Evolutionary conservation across 2,329 filamentous ascomycete species (phyloP).

Genomic region (Monilinia laxa): DNA sequence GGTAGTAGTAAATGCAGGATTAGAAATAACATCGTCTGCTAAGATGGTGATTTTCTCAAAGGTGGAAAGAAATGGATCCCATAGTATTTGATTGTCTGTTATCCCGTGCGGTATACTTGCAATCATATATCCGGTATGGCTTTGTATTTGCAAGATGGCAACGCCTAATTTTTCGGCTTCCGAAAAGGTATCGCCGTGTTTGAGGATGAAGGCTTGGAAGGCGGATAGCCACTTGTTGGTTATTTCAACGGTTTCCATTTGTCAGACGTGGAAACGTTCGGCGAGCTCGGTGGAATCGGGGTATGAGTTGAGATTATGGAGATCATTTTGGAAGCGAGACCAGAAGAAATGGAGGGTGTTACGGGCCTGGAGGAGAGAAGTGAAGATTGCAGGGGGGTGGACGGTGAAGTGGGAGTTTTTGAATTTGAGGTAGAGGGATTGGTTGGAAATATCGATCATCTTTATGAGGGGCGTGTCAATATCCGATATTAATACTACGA

Average conservation of each 20-base stretch:
- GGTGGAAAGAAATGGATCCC: constrained; percentile 52
- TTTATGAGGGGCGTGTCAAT: constrained; percentile 3
- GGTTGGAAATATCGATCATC: constrained; percentile 1
- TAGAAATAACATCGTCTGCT: constrained; percentile 40
- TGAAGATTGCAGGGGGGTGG: constrained; percentile 41
- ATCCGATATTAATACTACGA: background rate
- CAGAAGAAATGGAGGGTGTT: constrained; percentile 56
- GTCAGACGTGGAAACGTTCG: constrained; percentile 20
- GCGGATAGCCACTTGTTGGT: constrained; percentile 55
- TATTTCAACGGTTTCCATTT: constrained; percentile 47
- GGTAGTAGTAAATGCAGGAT: background rate
- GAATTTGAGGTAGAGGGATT: constrained; percentile 13
- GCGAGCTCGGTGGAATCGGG: constrained; percentile 46
- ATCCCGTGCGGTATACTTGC: background rate
- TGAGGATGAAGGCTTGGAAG: constrained; percentile 54
- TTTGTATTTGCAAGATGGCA: constrained; percentile 58
- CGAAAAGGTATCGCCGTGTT: constrained; percentile 47
- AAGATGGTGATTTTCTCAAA: constrained; percentile 56
- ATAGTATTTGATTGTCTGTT: constrained; percentile 46
- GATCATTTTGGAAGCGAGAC: constrained; percentile 14
- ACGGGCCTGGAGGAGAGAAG: constrained; percentile 53
- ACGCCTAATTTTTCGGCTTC: constrained; percentile 55
- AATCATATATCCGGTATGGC: constrained; percentile 45
- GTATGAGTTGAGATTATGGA: constrained; percentile 42
- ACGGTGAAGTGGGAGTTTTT: background rate